Base-by-base conservation (phyloP, 1,284 basidiomycete genomes). In the Fomitopsis pinicola region DNA sequence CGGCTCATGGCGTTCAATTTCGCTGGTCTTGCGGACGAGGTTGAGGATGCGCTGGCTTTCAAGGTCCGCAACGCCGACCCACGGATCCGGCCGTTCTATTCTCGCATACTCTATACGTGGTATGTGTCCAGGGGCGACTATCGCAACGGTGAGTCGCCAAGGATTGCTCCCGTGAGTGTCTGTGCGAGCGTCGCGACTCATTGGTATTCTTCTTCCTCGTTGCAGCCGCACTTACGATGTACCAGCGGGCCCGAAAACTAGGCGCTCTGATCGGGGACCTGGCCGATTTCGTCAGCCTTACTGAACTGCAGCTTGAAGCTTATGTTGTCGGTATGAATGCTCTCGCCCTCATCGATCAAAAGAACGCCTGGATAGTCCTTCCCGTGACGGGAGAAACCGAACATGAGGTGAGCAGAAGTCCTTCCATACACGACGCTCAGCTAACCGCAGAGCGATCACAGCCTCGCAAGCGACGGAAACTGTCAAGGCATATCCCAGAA, bases 11-110 rank as follows among this genome's bases (percentile, higher is more conserved):
- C 86, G 12, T 89, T 95, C 71, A 94, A 92, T 68, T 98, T 98
- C 72, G 83, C 90, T 26, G 93, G 90, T 0, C 82, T 97, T 66
- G 87, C 91, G 61, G 87, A 89, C 60, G 93, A 97, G 71, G 91
- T 99, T 30, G 95, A 98, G 78, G 87, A 86, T 58, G 88, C 91
- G 19, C 80, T 99, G 54, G 86, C 91, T 45, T 98, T 97, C 82
- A 97, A 98, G 75, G 94, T 95, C 10, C 86, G 96, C 63, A 97
- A 98, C 74, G 91, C 90, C 22, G 93, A 98, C 77, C 95, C 97
- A 52, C 84, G 93, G 57, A 79, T 88, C 46, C 83, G 81, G 48
- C 96, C 96, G 0, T 91, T 90, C 71, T 99, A 98, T 79, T 92
- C 95, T 56, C 85, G 88, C 67, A 92, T 99, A 61, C 78, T 99